A percentile compares a stretch with the other conserved stretches of the same genome.
Conservation (phyloP, 1,284 basidiomycete genomes). For the Apiotrichum veenhuisii region DNA sequence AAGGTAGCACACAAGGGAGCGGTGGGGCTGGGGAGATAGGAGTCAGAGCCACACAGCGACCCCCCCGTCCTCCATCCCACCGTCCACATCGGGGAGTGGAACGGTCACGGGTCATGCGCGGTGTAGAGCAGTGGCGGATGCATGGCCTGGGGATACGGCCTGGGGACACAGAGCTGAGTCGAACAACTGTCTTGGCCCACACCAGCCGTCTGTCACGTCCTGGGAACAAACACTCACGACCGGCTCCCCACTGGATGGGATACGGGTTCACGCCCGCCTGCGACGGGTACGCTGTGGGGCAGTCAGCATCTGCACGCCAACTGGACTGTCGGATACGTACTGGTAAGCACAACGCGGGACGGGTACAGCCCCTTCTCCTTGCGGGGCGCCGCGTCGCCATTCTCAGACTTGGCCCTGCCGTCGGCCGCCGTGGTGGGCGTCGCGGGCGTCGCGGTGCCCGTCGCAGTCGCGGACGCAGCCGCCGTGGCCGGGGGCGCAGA, state of each 20-base stretch:
- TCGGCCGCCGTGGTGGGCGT: neutral
- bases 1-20: too few relatives aligned
- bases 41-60: too few relatives aligned
- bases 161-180: too few relatives aligned
- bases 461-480: neutral
- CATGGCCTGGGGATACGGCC: too few relatives aligned
- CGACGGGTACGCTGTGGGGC: slow-evolving; percentile 67
- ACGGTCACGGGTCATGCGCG: too few relatives aligned
- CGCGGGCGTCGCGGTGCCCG: slow-evolving; percentile 14
- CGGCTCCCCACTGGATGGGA: slow-evolving; percentile 76
- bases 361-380: slow-evolving; percentile 36
- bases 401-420: neutral
- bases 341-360: slow-evolving; percentile 38
- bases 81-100: too few relatives aligned
- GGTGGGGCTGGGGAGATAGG: too few relatives aligned
- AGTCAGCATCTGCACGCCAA: neutral
- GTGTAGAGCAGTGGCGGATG: too few relatives aligned
- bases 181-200: too few relatives aligned
- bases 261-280: slow-evolving; percentile 72
- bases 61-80: too few relatives aligned
- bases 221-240: slow-evolving; percentile 54
- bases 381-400: slow-evolving; percentile 4
- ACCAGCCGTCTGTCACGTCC: too few relatives aligned
- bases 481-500: neutral
- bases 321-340: slow-evolving; percentile 18